phyloP scores from a whole-genome alignment of 345 rosid species.

The Brassica rapa region DNA sequence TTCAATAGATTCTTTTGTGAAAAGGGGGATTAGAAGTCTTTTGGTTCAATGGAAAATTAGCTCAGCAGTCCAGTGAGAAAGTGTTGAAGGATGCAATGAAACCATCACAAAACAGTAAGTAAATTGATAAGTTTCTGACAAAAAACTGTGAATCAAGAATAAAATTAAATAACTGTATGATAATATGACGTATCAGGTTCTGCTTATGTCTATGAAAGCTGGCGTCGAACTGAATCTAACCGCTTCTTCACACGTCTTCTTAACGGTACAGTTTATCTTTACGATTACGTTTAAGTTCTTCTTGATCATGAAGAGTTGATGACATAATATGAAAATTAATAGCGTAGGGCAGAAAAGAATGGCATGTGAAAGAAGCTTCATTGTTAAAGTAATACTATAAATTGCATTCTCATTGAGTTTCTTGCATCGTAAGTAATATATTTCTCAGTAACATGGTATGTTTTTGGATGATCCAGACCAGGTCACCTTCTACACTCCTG shows the following conservation, averaged over 20 bases:
- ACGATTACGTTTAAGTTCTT: neutral
- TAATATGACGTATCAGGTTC: neutral
- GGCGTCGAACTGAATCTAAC: neutral
- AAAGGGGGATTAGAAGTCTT: neutral
- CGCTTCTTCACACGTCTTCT: neutral
- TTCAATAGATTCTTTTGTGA: neutral
- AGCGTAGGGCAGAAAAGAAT: conserved; percentile 30
- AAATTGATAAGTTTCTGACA: no score
- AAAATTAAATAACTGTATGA: no score
- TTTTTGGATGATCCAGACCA: neutral
- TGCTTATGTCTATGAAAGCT: neutral
- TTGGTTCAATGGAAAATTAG: neutral
- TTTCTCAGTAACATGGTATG: neutral
- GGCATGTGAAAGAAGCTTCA: no score
- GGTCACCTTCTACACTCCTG: neutral
- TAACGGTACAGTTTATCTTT: no score
- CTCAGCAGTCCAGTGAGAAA: neutral
- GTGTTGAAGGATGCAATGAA: neutral
- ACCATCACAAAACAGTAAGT: neutral
- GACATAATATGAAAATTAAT: neutral
- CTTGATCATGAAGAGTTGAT: neutral
- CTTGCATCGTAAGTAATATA: neutral
- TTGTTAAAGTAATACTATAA: no score
- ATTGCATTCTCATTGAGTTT: no score
- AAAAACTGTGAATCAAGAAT: no score